Percentiles rank a stretch among this genome's conserved stretches.
Conservation (phyloP, 2,329 filamentous ascomycete genomes). For the Beauveria sp. region DNA sequence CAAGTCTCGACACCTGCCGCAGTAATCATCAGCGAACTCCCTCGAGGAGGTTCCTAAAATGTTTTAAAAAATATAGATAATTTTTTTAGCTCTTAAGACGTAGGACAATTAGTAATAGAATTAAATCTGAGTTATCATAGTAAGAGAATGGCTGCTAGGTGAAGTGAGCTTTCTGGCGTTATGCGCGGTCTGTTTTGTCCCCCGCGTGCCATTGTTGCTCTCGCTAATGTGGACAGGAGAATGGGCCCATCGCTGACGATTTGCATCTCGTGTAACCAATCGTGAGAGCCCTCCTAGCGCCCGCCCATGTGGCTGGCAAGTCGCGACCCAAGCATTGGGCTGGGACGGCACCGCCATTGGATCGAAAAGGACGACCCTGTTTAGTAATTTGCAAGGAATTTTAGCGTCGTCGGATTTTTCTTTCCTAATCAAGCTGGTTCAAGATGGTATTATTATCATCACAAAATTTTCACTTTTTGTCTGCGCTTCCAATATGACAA, state of each 20-base stretch:
- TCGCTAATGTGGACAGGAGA: neutral
- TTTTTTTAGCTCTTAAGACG: too few species aligned
- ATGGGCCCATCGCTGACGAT: constrained; percentile 1
- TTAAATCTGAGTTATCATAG: too few species aligned
- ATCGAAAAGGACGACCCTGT: neutral
- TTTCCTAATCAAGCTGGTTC: neutral
- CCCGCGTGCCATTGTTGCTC: neutral
- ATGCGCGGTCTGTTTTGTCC: too few species aligned
- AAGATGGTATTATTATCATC: neutral
- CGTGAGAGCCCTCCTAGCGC: constrained; percentile 6
- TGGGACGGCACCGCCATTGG: neutral
- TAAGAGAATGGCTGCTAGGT: too few species aligned
- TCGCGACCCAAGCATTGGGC: neutral
- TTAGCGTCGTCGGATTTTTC: neutral
- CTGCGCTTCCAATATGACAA: neutral
- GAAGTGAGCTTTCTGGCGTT: too few species aligned
- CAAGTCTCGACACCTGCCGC: too few species aligned
- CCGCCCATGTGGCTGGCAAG: constrained; percentile 1
- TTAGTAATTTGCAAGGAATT: neutral
- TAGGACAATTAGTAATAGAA: too few species aligned
- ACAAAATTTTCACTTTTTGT: neutral
- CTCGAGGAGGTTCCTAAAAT: too few species aligned
- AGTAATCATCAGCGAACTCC: too few species aligned
- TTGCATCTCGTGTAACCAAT: constrained; percentile 2
- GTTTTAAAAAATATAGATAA: too few species aligned